A percentile compares a stretch with the other conserved stretches of the same genome.
Conservation (phyloP, 495 filamentous ascomycete genomes). For the Daldinia concentrica region DNA sequence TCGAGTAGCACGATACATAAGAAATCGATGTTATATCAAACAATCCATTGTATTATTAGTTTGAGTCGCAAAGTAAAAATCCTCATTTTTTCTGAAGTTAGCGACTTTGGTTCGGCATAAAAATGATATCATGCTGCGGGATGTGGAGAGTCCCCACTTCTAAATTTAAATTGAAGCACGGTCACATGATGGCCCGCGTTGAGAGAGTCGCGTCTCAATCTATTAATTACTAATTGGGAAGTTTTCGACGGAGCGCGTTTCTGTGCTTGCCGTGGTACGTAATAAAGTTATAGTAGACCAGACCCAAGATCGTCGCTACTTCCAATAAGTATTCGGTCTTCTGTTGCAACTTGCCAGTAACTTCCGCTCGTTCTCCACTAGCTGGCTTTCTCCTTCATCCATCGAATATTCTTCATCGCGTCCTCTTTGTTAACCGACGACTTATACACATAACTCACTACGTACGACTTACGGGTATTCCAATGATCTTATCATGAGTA, state of each 20-base stretch:
- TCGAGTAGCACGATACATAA: conserved; percentile 44
- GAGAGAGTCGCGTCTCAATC: conserved; percentile 38
- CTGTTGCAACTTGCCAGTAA: background rate
- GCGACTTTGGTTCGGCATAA: background rate
- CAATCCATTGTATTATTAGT: conserved; percentile 25
- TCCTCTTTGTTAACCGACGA: background rate
- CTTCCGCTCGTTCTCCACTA: background rate
- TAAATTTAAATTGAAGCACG: conserved; percentile 33
- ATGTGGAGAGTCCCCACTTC: conserved; percentile 14
- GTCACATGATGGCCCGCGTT: conserved; percentile 39
- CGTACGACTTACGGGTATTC: background rate
- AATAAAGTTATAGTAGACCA: background rate
- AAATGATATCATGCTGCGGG: conserved; percentile 33
- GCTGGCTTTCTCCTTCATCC: background rate
- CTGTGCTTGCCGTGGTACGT: background rate
- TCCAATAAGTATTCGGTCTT: background rate
- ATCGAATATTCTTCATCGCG: background rate
- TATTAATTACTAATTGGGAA: conserved; percentile 30
- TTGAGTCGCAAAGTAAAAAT: background rate
- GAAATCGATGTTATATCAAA: conserved; percentile 26
- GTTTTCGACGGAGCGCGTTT: conserved; percentile 25
- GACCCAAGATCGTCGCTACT: background rate
- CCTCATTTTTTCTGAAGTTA: background rate
- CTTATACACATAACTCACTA: background rate
- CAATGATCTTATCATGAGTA: conserved; percentile 59